A percentile compares a stretch with the other conserved stretches of the same genome.
phyloP scores from a whole-genome alignment of 768 basidiomycete species.

The Cystobasidium ongulense region DNA sequence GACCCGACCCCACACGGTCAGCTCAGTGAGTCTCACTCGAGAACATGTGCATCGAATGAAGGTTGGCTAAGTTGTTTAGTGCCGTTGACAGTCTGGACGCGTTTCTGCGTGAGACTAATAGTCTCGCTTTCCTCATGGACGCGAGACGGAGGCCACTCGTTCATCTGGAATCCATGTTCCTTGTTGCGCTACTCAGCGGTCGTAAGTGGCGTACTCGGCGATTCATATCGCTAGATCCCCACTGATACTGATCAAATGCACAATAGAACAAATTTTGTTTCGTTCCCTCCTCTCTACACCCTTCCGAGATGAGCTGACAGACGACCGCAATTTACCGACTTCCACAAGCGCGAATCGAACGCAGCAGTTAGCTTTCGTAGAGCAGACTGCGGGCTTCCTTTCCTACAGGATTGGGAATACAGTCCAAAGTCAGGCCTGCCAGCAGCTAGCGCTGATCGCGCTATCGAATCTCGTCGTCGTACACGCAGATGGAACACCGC shows the following conservation, averaged over 20 bases:
- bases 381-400: slow-evolving; percentile 1
- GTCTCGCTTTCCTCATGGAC: not conserved
- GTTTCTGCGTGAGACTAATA: not conserved
- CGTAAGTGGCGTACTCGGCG: not conserved
- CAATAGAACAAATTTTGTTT: not conserved
- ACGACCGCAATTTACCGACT: not conserved
- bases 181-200: not conserved
- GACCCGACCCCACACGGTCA: not conserved
- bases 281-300: not conserved
- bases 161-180: not conserved
- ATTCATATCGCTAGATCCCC: not conserved
- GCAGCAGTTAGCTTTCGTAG: not conserved
- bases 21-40: not conserved
- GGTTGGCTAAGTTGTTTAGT: not conserved
- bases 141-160: not conserved
- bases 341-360: not conserved
- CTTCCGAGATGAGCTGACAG: not conserved
- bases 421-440: not conserved
- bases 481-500: slow-evolving; percentile 8
- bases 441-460: not conserved
- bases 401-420: not conserved
- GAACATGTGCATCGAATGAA: not conserved
- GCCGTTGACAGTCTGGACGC: slow-evolving; percentile 4
- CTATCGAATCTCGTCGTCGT: not conserved
- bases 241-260: not conserved